Percentiles rank a stretch among this genome's conserved stretches.
Conservation (phyloP, 305 asterid species). For the Fraxinus angustifolia region DNA sequence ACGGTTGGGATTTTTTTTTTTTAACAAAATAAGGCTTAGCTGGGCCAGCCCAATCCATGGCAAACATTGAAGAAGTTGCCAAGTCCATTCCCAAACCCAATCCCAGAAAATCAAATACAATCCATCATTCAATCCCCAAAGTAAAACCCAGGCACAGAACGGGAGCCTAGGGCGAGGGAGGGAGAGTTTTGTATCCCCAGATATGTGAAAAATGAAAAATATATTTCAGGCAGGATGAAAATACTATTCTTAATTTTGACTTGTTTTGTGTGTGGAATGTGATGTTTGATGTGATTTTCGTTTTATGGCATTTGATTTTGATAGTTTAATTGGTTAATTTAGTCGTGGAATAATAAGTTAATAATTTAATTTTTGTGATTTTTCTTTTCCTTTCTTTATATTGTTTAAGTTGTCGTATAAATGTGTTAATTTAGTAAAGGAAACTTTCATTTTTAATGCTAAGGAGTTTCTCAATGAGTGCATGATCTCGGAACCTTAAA, state of each 20-base stretch:
- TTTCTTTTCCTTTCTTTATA: neutral
- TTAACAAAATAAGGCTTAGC: too few relatives aligned
- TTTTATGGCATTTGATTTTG: neutral
- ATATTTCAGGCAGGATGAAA: neutral
- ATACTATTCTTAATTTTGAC: neutral
- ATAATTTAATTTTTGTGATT: neutral
- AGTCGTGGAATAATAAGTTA: neutral
- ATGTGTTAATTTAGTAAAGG: neutral
- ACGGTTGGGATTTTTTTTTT: too few relatives aligned
- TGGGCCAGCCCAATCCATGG: too few relatives aligned
- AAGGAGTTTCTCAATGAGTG: neutral
- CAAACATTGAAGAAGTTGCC: too few relatives aligned
- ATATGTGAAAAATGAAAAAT: neutral
- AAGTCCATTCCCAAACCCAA: too few relatives aligned
- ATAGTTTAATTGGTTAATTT: neutral
- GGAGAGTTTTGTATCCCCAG: neutral
- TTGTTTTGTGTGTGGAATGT: neutral
- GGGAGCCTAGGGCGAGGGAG: too few relatives aligned
- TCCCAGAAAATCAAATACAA: too few relatives aligned
- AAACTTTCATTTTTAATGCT: neutral
- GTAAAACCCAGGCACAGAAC: too few relatives aligned
- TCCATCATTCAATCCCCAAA: too few relatives aligned
- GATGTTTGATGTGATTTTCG: slow-evolving; percentile 19
- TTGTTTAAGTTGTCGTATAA: neutral
- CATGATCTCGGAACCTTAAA: neutral